phyloP scores from a whole-genome alignment of 2,329 filamentous ascomycete species.

The Neopestalotiopsis sp. region DNA sequence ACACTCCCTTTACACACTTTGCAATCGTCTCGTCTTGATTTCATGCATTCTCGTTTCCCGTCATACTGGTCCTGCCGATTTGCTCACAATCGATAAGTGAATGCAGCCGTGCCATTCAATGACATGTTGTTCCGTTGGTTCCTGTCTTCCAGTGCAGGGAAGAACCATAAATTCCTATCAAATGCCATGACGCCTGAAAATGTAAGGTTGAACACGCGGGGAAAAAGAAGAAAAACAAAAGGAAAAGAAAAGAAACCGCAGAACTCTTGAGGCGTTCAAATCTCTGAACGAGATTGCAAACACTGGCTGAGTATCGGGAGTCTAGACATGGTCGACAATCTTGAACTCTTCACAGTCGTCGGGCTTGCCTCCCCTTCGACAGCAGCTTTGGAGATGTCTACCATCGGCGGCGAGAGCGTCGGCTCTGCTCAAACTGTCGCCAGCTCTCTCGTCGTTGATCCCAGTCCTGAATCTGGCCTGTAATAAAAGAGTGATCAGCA shows the following conservation, averaged over 20 bases:
- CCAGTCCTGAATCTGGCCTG: conserved; percentile 56
- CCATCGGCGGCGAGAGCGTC: conserved; percentile 4
- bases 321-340: conserved; percentile 1
- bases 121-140: background rate
- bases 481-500: conserved; percentile 17
- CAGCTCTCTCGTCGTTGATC: conserved; percentile 57
- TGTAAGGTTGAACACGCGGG: background rate
- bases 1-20: background rate
- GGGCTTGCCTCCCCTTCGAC: background rate
- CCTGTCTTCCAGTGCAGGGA: background rate
- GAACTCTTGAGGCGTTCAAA: background rate
- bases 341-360: background rate
- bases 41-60: conserved; percentile 12
- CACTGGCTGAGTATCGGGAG: background rate
- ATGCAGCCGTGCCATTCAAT: background rate
- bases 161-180: background rate
- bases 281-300: too few relatives aligned
- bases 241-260: too few relatives aligned
- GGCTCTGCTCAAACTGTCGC: conserved; percentile 38
- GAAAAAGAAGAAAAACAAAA: background rate
- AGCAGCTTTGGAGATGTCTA: background rate
- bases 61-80: background rate
- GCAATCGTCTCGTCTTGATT: background rate
- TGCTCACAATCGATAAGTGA: background rate
- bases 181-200: conserved; percentile 2